Evolutionary conservation across 2,329 filamentous ascomycete genomes (phyloP).

Genomic region (Nigrospora oryzae): DNA sequence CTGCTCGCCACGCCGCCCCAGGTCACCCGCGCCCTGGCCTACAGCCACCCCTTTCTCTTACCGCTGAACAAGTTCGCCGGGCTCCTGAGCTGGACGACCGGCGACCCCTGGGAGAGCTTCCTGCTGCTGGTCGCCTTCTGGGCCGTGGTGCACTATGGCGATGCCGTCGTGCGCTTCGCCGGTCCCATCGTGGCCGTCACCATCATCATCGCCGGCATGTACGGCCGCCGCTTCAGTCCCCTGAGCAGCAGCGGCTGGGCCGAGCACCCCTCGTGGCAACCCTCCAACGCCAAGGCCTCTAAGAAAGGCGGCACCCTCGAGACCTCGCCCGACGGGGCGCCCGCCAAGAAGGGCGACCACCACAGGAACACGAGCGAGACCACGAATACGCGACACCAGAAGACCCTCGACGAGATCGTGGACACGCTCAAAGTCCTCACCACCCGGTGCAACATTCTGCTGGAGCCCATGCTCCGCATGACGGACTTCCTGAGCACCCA

Average conservation of each 20-base stretch:
- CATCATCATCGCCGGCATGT: conserved; percentile 83
- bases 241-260: conserved; percentile 75
- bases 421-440: conserved; percentile 89
- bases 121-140: conserved; percentile 79
- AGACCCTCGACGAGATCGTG: conserved; percentile 94
- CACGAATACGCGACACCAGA: conserved; percentile 69
- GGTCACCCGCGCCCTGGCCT: conserved; percentile 86
- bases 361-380: conserved; percentile 44
- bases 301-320: conserved; percentile 22
- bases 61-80: conserved; percentile 81
- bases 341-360: conserved; percentile 22
- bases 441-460: conserved; percentile 79
- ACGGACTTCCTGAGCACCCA: conserved; percentile 93
- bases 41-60: conserved; percentile 89
- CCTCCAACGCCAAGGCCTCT: conserved; percentile 6
- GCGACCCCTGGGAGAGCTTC: conserved; percentile 95
- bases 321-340: conserved; percentile 17
- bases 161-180: conserved; percentile 68
- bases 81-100: conserved; percentile 86
- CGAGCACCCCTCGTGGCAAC: conserved; percentile 25
- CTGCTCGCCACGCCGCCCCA: conserved; percentile 90
- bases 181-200: conserved; percentile 78
- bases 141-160: conserved; percentile 79
- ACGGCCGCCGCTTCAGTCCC: conserved; percentile 80
- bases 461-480: conserved; percentile 80